These are phyloP conservation scores for Platismatia glauca DNA, from an alignment of 495 filamentous ascomycete species.

Conservation along the genomic window DNA sequence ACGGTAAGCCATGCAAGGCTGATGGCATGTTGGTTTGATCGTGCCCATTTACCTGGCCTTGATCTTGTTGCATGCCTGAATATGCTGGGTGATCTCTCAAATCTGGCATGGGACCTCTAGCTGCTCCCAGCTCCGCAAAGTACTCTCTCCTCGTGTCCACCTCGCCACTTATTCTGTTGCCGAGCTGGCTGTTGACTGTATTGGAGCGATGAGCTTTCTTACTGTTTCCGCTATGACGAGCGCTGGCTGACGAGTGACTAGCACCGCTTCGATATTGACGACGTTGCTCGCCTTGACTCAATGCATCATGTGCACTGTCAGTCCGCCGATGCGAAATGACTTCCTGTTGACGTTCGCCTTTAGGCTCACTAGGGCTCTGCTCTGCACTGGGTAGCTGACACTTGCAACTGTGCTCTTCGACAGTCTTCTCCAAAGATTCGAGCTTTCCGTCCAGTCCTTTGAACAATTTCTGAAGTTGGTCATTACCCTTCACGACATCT, in stretches of 20 bases:
- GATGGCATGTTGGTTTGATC: slow-evolving; percentile 12
- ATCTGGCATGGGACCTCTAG: slow-evolving; percentile 20
- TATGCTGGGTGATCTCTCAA: slow-evolving; percentile 24
- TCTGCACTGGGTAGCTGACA: not conserved
- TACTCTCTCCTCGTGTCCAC: slow-evolving; percentile 9
- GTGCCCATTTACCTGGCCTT: slow-evolving; percentile 6
- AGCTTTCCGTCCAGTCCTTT: slow-evolving; percentile 16
- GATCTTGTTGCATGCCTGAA: slow-evolving; percentile 10
- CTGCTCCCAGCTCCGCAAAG: slow-evolving; percentile 12
- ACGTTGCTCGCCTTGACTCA: slow-evolving; percentile 7
- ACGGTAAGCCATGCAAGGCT: not conserved
- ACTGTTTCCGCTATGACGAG: slow-evolving; percentile 12
- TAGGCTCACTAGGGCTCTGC: slow-evolving; percentile 7
- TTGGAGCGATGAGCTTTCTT: slow-evolving; percentile 17
- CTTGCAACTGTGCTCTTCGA: slow-evolving; percentile 13
- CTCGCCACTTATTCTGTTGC: slow-evolving; percentile 10
- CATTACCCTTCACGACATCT: not conserved
- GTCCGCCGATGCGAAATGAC: slow-evolving; percentile 12
- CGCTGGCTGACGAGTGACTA: slow-evolving; percentile 11
- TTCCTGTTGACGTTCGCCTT: slow-evolving; percentile 1
- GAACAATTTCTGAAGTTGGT: slow-evolving; percentile 8
- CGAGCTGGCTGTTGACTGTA: slow-evolving; percentile 5
- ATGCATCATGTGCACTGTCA: slow-evolving; percentile 13
- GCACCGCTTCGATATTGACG: slow-evolving; percentile 14
- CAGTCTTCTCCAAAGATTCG: slow-evolving; percentile 11